phyloP scores from a whole-genome alignment of 129 eudicot genomes.

The Flaveria ramosissima region DNA sequence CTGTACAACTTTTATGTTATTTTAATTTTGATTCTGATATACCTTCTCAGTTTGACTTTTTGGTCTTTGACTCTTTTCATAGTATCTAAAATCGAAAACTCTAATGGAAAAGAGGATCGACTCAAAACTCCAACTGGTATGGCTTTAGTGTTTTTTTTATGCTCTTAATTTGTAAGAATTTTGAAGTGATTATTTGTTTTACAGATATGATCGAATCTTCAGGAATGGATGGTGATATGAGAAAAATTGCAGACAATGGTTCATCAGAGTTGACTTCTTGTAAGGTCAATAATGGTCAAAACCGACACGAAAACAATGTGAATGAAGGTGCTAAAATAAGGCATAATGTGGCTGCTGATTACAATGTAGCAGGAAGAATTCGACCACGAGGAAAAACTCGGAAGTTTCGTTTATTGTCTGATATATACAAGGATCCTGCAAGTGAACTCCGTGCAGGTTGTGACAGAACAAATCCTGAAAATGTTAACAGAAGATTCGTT shows the following conservation, averaged over 20 bases:
- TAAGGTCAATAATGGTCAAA: slow-evolving; percentile 9
- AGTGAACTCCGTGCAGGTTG: not conserved
- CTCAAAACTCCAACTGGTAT: slow-evolving; percentile 21
- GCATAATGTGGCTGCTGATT: slow-evolving; percentile 3
- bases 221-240: not conserved
- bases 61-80: slow-evolving; percentile 3
- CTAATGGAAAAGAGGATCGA: slow-evolving; percentile 17
- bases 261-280: slow-evolving; percentile 5
- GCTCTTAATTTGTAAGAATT: not conserved
- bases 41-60: slow-evolving; percentile 8
- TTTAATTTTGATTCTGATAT: slow-evolving; percentile 15
- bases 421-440: slow-evolving; percentile 35
- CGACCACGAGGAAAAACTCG: slow-evolving; percentile 17
- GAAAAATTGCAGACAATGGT: slow-evolving; percentile 8
- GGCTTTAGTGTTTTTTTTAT: slow-evolving; percentile 12
- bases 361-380: slow-evolving; percentile 2
- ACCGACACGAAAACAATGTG: slow-evolving; percentile 4
- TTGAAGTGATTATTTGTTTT: slow-evolving; percentile 9
- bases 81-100: not conserved
- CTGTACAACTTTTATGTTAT: not conserved
- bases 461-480: slow-evolving; percentile 17
- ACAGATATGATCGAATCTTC: slow-evolving; percentile 28
- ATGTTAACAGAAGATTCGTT: slow-evolving; percentile 21
- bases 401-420: slow-evolving; percentile 38
- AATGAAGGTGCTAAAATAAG: slow-evolving; percentile 20